These are phyloP conservation scores for Irpex sp. DNA, from an alignment of 1,284 basidiomycete genomes.

Conservation along the genomic window DNA sequence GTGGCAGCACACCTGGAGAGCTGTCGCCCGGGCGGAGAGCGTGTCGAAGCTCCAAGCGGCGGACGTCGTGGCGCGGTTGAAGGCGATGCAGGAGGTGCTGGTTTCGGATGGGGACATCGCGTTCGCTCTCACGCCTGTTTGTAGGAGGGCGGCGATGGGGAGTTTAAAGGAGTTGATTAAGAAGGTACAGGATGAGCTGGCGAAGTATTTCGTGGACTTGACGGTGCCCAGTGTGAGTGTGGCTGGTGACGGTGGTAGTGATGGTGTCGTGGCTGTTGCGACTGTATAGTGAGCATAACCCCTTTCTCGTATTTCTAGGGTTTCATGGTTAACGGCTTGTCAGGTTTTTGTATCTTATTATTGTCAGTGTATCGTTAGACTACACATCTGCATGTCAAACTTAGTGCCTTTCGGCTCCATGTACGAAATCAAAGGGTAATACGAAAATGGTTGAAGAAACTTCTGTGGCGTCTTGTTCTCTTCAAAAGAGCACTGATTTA, in stretches of 20 bases:
- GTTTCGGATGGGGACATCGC: conserved; percentile 20
- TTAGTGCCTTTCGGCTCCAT: no score
- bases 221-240: conserved; percentile 1
- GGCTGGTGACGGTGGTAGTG: background rate
- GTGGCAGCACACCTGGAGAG: conserved; percentile 26
- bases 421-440: no score
- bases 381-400: no score
- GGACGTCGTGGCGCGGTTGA: conserved; percentile 29
- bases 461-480: no score
- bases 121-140: conserved; percentile 25
- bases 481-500: no score
- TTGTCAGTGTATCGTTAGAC: no score
- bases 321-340: no score
- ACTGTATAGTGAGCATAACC: background rate
- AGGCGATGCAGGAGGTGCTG: conserved; percentile 23
- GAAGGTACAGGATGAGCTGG: conserved; percentile 24
- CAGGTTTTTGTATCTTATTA: no score
- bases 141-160: conserved; percentile 29
- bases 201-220: conserved; percentile 25
- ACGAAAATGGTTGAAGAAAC: no score
- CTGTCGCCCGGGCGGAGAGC: conserved; percentile 11
- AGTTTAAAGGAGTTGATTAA: conserved; percentile 27
- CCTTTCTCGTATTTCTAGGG: no score
- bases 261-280: background rate
- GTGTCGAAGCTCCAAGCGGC: conserved; percentile 1